Evolutionary conservation across 2,329 filamentous ascomycete species (phyloP), one percentile per base, ranked within the genome.

Genomic region (Westerdykella ornata): DNA sequence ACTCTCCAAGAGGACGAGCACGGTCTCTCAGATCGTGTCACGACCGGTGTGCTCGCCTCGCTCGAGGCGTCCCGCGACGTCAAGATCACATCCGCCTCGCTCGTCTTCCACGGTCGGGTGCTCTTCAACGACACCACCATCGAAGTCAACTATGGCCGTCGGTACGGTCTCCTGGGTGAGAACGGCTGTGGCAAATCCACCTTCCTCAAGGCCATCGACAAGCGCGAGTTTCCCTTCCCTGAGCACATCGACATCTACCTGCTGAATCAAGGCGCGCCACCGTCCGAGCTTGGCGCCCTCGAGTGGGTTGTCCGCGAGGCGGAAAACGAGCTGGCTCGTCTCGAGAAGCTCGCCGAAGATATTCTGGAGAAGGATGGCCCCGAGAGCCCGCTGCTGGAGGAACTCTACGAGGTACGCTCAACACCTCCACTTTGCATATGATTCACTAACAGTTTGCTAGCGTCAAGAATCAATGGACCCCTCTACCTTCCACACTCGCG

Each of bases 181-280:
- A 98, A 98, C 84, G 92, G 92, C 53, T 98, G 92, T 71, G 92
- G 92, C 68, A 98, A 98, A 78, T 94, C 86, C 52, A 98, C 92
- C n/a, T 72, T 98, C 26, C 80, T 98, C 65, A 97, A 96, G 75
- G 81, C 92, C 54, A 95, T 98, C 66, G 84, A 85, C 58, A 83
- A 82, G 63, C 85, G 92, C 72, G 94, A 98, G 71, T 98, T 82
- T 68, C 94, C 92, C 49, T 86, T 98, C 64, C 94, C 92, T 46
- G 85, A 95, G 19, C 89, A 96, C 69, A 78, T 98, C 68, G 94
- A 98, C 70, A 94, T 98, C 70, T 98, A 98, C 73, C 82, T 98
- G 35, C 77, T 98, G 55, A 98, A 98, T 72, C 87, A 97, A 72
- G 92, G 92, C 72, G 92, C 92, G 35, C 88, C 89, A 47, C 85